Evolutionary conservation across 176 grass and related monocot genomes (phyloP), one percentile per base, ranked within the genome.

Genomic region (Stipa capillata): DNA sequence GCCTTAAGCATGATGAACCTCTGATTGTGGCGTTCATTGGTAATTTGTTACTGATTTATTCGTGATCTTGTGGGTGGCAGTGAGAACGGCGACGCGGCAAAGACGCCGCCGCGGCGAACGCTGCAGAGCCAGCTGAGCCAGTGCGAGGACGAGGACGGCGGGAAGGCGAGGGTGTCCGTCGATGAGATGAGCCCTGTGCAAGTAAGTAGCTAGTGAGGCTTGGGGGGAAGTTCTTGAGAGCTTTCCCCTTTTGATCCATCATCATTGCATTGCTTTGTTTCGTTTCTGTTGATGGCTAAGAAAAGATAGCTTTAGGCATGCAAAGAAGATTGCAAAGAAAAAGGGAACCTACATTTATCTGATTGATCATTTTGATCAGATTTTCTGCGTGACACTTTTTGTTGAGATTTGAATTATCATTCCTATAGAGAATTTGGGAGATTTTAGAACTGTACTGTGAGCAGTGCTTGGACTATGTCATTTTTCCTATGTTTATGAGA

Each of bases 71-170:
- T 79, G 43, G 62, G 36, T 27, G 69, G 34, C 67, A 80, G 70
- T 48, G 88, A 88, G 86, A 91, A 67, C 45, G 77, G 74, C 14
- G 82, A 86, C 27, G 63, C 56, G 6, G 24, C 24, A 31, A 91
- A 83, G 80, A 73, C 88, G 1, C 33, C 79, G 5, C 76, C 72
- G 15, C 20, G 67, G 44, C 84, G 86, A 18, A 87, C 90, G 11
- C 76, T 99, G 36, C 88, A 89, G 84, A 91, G 60, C 67, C 92
- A 99, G 79, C 59, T 99, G 70, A 94, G 83, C 71, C 83, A 77
- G 18, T 92, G 81, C 48, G 88, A 89, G 32, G 83, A 82, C 32
- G 92, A 99, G 55, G 66, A 85, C 39, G 71, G 59, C 25, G 78
- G 81, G 76, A 91, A 87, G 74, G 74, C 83, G 23, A 94, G 73